phyloP scores from a whole-genome alignment of 441 rosid species.

The Flueggea neowawraea region DNA sequence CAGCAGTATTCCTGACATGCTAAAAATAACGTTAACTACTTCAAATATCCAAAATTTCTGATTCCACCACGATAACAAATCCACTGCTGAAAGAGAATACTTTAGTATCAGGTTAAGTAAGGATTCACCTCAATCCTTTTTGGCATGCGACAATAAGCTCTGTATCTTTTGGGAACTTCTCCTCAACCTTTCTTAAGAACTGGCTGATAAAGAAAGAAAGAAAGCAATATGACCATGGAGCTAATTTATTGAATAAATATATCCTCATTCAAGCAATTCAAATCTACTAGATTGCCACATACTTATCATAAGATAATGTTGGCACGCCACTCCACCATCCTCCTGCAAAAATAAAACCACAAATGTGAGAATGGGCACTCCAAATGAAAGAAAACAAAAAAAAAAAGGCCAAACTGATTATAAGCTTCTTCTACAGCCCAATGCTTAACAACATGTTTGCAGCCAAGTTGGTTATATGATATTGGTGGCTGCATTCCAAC shows the following conservation, averaged over 20 bases:
- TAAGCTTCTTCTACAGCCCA: background rate
- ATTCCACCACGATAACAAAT: no score
- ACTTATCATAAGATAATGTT: conserved; percentile 66
- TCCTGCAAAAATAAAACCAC: conserved; percentile 46
- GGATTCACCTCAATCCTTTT: conserved; percentile 81
- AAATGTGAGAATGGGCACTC: conserved; percentile 2
- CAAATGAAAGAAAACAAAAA: background rate
- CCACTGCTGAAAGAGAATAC: no score
- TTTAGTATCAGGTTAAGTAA: conserved; percentile 2
- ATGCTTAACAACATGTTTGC: background rate
- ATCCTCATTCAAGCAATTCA: conserved; percentile 8
- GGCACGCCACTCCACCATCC: conserved; percentile 99
- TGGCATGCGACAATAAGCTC: conserved; percentile 94
- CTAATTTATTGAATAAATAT: conserved; percentile 2
- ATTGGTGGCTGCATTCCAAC: background rate
- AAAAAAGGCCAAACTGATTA: background rate
- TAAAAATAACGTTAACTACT: no score
- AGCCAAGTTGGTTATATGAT: conserved; percentile 5
- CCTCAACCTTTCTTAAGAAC: conserved; percentile 66
- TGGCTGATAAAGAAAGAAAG: conserved; percentile 41
- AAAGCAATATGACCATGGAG: conserved; percentile 9
- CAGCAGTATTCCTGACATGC: no score
- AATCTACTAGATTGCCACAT: conserved; percentile 16
- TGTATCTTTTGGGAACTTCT: conserved; percentile 71
- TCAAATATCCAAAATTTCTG: no score